Base-by-base conservation (phyloP, 768 basidiomycete genomes). In the Calocybe cyanea region DNA sequence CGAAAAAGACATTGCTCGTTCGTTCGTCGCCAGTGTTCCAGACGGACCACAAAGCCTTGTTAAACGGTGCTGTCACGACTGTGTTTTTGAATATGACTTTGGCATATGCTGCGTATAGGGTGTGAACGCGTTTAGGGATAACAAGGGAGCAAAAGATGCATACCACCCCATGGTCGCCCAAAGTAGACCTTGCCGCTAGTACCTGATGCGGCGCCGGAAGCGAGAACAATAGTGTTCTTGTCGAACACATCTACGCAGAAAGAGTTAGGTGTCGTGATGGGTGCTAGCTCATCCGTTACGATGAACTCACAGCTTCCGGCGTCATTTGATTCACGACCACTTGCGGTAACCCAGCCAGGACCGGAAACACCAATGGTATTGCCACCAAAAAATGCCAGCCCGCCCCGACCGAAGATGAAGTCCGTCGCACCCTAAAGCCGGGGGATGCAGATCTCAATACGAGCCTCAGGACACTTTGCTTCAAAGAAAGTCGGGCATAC, bases 11-110 rank as follows among this genome's bases (percentile, higher is more conserved):
- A 45, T 77, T 54, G 55, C 72, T 68, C 1, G 69, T 75, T 18
- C 61, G 58, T 10, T 60, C 50, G 39, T 66, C 65, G 7, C 57
- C 65, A 0, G 52, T 35, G 43, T 67, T 63, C 76, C 77, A 79
- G 30, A 66, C 51, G 0, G 72, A 72, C 76, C 76, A 78, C 20
- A 78, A 46, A 1, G 70, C 63, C 2, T 56, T 56, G 36, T 74
- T 71, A 42, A 75, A 52, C 0, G 67, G 67, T 3, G 65, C 67
- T 0, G 55, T 67, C 25, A 78, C 59, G 34, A 64, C 50, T 1
- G 74, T 76, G 54, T 70, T 70, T 36, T 72, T 70, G 65, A 71
- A 76, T 30, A 77, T 68, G 13, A 79, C 76, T 56, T 73, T 73
- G 6, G 73, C 72, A 37, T 59, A 74, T 53, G 69, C 74, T 71